Base-by-base conservation (phyloP, 257 asterid genomes). In the Solanum peruvianum region DNA sequence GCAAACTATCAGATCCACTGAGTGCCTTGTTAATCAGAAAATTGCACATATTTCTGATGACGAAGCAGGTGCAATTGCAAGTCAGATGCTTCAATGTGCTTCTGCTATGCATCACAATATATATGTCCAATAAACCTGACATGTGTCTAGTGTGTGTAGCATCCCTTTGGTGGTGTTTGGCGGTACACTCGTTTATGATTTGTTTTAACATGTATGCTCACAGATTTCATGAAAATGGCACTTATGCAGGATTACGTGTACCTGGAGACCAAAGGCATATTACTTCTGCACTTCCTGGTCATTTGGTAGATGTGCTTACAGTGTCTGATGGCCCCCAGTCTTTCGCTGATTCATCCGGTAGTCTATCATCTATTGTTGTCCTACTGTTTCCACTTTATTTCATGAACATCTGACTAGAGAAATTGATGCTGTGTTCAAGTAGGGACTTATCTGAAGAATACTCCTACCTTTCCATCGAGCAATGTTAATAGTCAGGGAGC, bases 361-460 rank as follows among this genome's bases (percentile, higher is more conserved):
- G 64, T 9, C 66, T 78, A 72, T 71, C 37, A 84, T 47, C 69
- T 84, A 84, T 41, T 72, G 58, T 85, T 67, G 70, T 70, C 86
- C n/a, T 64, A 70, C 83, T 37, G 62, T 81, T 18, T 62, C 33
- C 21, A 41, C 37, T 84, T 83, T 85, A 56, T 67, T 83, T 87
- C 66, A 41, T 73, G 60, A 72, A 39, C n/a, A 47, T 62, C 10
- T 83, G 83, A 37, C 58, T 75, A 37, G 60, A 41, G 75, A 83
- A 60, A 70, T 44, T 21, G 45, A 60, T 87, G 27, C 84, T 56
- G 80, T 71, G 83, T 67, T 91, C 77, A 87, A 76, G 88, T 86
- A 97, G 99, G 98, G 83, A 87, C 92, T 93, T 94, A 97, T 92
- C 92, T 91, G 93, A 97, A 94, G 94, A 92, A 82, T 83, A 97